Conservation (phyloP, 2,329 filamentous ascomycete species). For the Penicillium occitanis region DNA sequence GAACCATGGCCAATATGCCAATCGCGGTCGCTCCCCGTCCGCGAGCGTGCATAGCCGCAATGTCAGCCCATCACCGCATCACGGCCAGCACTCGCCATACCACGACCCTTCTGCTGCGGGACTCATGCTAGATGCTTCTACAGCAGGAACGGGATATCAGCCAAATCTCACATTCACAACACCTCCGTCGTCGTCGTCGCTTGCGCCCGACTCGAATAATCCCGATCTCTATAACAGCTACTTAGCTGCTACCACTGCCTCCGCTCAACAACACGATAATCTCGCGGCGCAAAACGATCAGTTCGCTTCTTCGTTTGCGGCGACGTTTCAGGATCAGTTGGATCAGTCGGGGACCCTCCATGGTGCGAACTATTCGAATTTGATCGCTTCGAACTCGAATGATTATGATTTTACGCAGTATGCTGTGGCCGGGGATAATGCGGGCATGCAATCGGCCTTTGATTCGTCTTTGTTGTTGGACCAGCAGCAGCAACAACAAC, state of each 20-base stretch:
- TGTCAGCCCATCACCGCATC: conserved; percentile 45
- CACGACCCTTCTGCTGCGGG: conserved; percentile 32
- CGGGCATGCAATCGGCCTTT: conserved; percentile 35
- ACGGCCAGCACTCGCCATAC: conserved; percentile 34
- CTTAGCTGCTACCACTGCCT: conserved; percentile 33
- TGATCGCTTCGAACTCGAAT: conserved; percentile 40
- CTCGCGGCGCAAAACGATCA: conserved; percentile 36
- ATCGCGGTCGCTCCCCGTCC: conserved; percentile 39
- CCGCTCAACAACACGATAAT: conserved; percentile 31
- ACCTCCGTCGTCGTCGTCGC: conserved; percentile 23
- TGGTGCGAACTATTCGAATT: conserved; percentile 41
- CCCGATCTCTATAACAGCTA: conserved; percentile 37
- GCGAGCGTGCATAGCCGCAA: conserved; percentile 40
- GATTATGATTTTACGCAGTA: conserved; percentile 44
- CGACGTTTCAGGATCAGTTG: conserved; percentile 38
- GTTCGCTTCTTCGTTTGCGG: conserved; percentile 40
- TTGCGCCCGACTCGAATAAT: conserved; percentile 27
- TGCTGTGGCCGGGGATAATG: conserved; percentile 31
- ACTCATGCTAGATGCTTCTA: conserved; percentile 39
- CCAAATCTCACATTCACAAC: conserved; percentile 34
- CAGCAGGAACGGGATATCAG: conserved; percentile 32
- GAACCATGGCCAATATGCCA: conserved; percentile 17
- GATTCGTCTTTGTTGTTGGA: conserved; percentile 43
- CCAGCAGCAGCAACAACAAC: conserved; percentile 37
- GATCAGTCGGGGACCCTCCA: conserved; percentile 34